A percentile compares a stretch with the other conserved stretches of the same genome.
These are phyloP conservation scores for Fusarium coicis DNA, from an alignment of 2,329 filamentous ascomycete genomes.

Conservation along the genomic window DNA sequence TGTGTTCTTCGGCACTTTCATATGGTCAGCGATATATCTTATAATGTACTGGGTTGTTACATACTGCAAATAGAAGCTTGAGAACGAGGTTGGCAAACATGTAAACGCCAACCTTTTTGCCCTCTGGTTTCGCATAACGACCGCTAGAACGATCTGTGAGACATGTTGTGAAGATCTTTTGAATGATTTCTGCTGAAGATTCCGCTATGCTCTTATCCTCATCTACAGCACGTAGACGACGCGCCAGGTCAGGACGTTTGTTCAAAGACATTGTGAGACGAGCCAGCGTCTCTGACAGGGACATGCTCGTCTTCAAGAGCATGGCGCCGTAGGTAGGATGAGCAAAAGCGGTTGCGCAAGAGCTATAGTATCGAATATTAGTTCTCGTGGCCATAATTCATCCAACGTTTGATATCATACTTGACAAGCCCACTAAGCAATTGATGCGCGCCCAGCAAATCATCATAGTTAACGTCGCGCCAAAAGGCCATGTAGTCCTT, in stretches of 20 bases:
- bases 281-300: conserved; percentile 81
- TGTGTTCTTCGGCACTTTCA: conserved; percentile 79
- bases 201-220: conserved; percentile 83
- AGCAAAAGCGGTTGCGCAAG: conserved; percentile 83
- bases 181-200: conserved; percentile 86
- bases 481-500: conserved; percentile 84
- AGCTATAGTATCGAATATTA: conserved; percentile 58
- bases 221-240: conserved; percentile 70
- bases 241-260: conserved; percentile 80
- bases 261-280: conserved; percentile 87
- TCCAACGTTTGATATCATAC: conserved; percentile 58
- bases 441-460: conserved; percentile 80
- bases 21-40: background rate
- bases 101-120: conserved; percentile 89
- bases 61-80: conserved; percentile 84
- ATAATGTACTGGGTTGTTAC: conserved; percentile 23
- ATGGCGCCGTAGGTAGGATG: conserved; percentile 83
- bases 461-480: conserved; percentile 80
- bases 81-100: conserved; percentile 91
- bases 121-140: conserved; percentile 75
- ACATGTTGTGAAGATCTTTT: conserved; percentile 91
- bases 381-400: background rate
- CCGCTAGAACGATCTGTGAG: conserved; percentile 81
- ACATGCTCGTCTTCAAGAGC: conserved; percentile 85
- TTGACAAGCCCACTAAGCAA: conserved; percentile 78